These are phyloP conservation scores for Cyclotella kingstonii DNA, from an alignment of 108 stramenopile species.

Conservation along the genomic window DNA sequence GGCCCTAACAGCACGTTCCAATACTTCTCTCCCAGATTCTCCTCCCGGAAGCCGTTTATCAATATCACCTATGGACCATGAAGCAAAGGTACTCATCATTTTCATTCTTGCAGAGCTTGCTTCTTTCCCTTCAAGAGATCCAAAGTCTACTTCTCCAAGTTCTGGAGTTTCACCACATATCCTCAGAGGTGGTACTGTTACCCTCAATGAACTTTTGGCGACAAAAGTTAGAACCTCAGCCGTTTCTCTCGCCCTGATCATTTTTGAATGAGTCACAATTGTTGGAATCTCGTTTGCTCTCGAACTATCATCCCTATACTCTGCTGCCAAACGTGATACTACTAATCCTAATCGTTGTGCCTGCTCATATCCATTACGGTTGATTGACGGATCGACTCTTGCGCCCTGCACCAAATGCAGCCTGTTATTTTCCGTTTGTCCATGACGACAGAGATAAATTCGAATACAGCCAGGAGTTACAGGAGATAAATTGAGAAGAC, in stretches of 20 bases:
- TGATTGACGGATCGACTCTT: conserved; percentile 65
- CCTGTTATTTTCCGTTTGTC: conserved; percentile 83
- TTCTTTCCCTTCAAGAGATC: conserved; percentile 59
- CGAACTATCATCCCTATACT: background rate
- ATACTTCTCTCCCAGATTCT: conserved; percentile 69
- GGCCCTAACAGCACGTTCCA: conserved; percentile 29
- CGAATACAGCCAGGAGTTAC: conserved; percentile 48
- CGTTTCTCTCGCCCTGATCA: conserved; percentile 61
- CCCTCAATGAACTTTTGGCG: conserved; percentile 1
- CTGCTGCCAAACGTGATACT: conserved; percentile 32
- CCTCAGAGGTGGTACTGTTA: conserved; percentile 1
- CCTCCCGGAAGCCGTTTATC: conserved; percentile 57
- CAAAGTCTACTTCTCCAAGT: conserved; percentile 78
- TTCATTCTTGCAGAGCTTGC: conserved; percentile 40
- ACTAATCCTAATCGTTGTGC: conserved; percentile 54
- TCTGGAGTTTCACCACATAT: conserved; percentile 29
- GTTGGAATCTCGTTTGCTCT: conserved; percentile 24
- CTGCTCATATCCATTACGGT: conserved; percentile 53
- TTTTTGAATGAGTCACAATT: conserved; percentile 47
- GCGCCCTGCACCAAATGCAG: conserved; percentile 71
- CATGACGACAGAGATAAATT: conserved; percentile 81
- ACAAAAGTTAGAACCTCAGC: conserved; percentile 42
- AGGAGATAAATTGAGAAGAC: conserved; percentile 68
- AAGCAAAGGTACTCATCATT: conserved; percentile 59
- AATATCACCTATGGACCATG: conserved; percentile 63